Evolutionary conservation across 176 grass and related monocot species (phyloP).

Genomic region (Panicum miliaceum): DNA sequence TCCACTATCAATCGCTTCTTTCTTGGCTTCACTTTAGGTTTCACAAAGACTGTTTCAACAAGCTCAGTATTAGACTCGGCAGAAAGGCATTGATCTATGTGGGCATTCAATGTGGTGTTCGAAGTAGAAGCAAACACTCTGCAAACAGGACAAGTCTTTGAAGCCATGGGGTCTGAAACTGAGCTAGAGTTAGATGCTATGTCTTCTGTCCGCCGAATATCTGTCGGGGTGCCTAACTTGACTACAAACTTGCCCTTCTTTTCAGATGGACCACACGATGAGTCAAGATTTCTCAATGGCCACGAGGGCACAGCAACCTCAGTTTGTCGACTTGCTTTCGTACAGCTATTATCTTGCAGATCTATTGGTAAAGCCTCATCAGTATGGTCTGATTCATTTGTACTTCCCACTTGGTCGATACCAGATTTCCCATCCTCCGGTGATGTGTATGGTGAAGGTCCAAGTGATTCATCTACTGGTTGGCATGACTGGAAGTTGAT

Average conservation of each 20-base stretch:
- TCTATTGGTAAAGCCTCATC: constrained; percentile 43
- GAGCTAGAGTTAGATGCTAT: constrained; percentile 62
- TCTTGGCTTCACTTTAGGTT: constrained; percentile 74
- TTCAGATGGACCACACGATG: constrained; percentile 47
- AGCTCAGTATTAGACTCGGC: constrained; percentile 63
- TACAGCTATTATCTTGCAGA: constrained; percentile 50
- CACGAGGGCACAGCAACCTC: constrained; percentile 35
- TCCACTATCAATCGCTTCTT: constrained; percentile 89
- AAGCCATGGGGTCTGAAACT: constrained; percentile 75
- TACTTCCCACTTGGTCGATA: constrained; percentile 35
- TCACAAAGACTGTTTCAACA: constrained; percentile 50
- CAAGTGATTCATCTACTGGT: constrained; percentile 35
- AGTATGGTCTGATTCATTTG: constrained; percentile 32
- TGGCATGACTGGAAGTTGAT: constrained; percentile 46
- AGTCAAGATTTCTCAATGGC: constrained; percentile 49
- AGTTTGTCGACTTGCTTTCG: constrained; percentile 46
- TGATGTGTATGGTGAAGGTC: constrained; percentile 43
- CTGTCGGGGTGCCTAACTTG: constrained; percentile 51
- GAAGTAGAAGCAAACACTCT: constrained; percentile 91
- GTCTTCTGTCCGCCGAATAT: constrained; percentile 59
- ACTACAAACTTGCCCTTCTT: constrained; percentile 75
- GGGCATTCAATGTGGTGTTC: constrained; percentile 95
- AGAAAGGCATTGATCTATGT: constrained; percentile 92
- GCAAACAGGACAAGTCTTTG: constrained; percentile 95
- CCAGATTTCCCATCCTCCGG: constrained; percentile 48